phyloP scores from a whole-genome alignment of 805 yeast genomes.

The Metschnikowia cerradonensis region DNA sequence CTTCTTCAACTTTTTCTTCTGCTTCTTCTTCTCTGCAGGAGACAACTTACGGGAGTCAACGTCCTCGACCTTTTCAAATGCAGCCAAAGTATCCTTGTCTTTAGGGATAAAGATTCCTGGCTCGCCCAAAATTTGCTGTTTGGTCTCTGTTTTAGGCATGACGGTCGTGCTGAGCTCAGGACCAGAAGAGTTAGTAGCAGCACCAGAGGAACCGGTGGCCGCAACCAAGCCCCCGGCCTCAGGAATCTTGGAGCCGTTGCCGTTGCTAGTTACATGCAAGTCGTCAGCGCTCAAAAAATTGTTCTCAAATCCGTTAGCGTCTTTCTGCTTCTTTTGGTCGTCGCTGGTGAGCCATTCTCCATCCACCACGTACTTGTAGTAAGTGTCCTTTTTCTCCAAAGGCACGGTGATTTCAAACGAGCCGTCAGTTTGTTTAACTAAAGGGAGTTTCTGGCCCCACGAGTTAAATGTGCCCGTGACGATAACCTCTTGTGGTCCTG shows the following conservation, averaged over 20 bases:
- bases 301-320: slow-evolving; percentile 49
- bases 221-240: slow-evolving; percentile 18
- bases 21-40: slow-evolving; percentile 27
- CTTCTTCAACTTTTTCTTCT: slow-evolving; percentile 43
- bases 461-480: slow-evolving; percentile 54
- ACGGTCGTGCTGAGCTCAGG: slow-evolving; percentile 35
- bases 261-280: slow-evolving; percentile 19
- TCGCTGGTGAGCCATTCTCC: slow-evolving; percentile 55
- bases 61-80: slow-evolving; percentile 53
- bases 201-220: slow-evolving; percentile 2
- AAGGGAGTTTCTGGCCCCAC: slow-evolving; percentile 57
- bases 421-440: slow-evolving; percentile 58
- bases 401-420: slow-evolving; percentile 60
- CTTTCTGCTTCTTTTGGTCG: slow-evolving; percentile 40
- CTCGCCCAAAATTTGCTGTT: slow-evolving; percentile 52
- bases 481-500: slow-evolving; percentile 49
- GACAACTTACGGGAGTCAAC: slow-evolving; percentile 34
- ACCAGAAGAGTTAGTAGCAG: neutral
- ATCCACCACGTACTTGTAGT: slow-evolving; percentile 65
- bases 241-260: slow-evolving; percentile 14
- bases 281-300: slow-evolving; percentile 43
- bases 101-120: slow-evolving; percentile 71
- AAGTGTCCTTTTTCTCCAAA: slow-evolving; percentile 35
- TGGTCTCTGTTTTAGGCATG: slow-evolving; percentile 42
- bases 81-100: slow-evolving; percentile 62